Evolutionary conservation across 306 rosid genomes (phyloP).

Genomic region (Erythrophleum fordii): DNA sequence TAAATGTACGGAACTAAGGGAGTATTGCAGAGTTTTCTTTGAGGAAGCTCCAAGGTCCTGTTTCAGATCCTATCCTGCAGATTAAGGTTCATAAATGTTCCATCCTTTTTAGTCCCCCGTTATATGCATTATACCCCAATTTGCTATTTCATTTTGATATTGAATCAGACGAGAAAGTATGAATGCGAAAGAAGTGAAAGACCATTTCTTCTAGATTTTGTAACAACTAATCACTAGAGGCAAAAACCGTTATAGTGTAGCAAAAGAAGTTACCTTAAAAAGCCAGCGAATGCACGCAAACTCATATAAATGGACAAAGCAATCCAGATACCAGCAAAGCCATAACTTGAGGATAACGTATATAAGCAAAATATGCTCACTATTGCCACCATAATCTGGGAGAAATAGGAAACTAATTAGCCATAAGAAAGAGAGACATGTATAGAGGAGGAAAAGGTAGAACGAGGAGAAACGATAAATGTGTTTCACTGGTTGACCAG

Average conservation of each 20-base stretch:
- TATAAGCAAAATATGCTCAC: constrained; percentile 66
- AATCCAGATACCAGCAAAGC: constrained; percentile 86
- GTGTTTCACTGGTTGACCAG: background rate
- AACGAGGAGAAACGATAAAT: background rate
- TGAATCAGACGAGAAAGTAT: background rate
- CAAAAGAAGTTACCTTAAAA: constrained; percentile 70
- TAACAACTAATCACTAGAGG: background rate
- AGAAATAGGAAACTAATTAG: constrained; percentile 20
- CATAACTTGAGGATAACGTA: constrained; percentile 60
- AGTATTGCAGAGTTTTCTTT: constrained; percentile 11
- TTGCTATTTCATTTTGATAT: background rate
- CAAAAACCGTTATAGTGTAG: background rate
- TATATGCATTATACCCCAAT: background rate
- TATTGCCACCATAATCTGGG: constrained; percentile 80
- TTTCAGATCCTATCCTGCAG: constrained; percentile 78
- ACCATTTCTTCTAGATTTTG: background rate
- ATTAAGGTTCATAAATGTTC: constrained; percentile 6
- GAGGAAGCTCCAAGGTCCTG: constrained; percentile 87
- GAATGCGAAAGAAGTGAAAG: background rate
- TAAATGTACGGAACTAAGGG: background rate
- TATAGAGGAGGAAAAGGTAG: background rate
- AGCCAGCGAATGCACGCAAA: constrained; percentile 71
- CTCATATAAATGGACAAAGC: constrained; percentile 86
- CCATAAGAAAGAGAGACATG: background rate
- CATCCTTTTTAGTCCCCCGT: background rate